Evolutionary conservation across 73 alveolate genomes (phyloP).

Genomic region (Urostyla sp.): DNA sequence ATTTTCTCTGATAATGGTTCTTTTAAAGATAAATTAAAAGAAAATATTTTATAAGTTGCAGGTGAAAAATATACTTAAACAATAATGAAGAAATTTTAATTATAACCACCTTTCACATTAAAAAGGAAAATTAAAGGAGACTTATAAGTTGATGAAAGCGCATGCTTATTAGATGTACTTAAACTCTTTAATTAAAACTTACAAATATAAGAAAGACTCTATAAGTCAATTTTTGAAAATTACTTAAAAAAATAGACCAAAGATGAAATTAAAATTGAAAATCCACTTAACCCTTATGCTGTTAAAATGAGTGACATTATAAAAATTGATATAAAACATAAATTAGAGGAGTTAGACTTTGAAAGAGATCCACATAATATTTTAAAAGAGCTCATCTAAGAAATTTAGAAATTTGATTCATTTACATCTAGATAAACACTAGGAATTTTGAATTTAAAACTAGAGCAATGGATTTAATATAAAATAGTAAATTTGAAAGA

Average conservation of each 20-base stretch:
- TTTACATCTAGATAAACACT: slow-evolving; percentile 43
- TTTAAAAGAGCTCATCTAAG: slow-evolving; percentile 8
- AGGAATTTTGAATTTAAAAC: slow-evolving; percentile 31
- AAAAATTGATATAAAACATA: slow-evolving; percentile 46
- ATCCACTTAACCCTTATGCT: background rate
- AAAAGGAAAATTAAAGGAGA: slow-evolving; percentile 7
- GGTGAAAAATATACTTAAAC: slow-evolving; percentile 17
- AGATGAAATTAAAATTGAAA: background rate
- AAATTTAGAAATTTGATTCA: slow-evolving; percentile 44
- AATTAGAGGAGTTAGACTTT: slow-evolving; percentile 61
- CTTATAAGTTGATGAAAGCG: background rate
- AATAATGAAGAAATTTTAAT: background rate
- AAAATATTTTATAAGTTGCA: slow-evolving; percentile 28
- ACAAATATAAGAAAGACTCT: slow-evolving; percentile 4
- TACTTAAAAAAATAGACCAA: too few species aligned
- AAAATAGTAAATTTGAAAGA: slow-evolving; percentile 54
- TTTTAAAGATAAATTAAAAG: slow-evolving; percentile 32
- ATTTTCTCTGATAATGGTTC: slow-evolving; percentile 59
- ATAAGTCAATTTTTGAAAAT: too few species aligned
- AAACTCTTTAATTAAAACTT: background rate
- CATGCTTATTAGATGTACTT: slow-evolving; percentile 29
- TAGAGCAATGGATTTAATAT: slow-evolving; percentile 40
- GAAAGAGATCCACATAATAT: slow-evolving; percentile 61
- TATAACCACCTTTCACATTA: slow-evolving; percentile 22
- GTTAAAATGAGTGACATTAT: slow-evolving; percentile 23